Evolutionary conservation across 163 green algal species (phyloP), one percentile per base, ranked within the genome.

Genomic region (Scenedesmus sp.): DNA sequence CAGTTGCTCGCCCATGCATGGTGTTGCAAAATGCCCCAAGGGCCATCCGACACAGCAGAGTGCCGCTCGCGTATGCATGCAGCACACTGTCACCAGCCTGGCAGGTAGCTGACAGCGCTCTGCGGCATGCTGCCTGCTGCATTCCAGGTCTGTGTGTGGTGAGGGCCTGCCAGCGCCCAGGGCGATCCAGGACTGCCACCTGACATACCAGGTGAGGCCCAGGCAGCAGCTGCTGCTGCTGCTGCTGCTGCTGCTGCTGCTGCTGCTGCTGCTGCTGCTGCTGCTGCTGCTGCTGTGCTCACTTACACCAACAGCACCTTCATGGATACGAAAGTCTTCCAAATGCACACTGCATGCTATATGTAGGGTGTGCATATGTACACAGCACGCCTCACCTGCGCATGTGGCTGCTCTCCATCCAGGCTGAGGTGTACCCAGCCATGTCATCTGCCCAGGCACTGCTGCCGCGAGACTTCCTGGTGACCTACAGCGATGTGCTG

Each of bases 341-440:
- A n/a, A n/a, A n/a, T n/a, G n/a, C n/a, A n/a, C n/a, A n/a, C n/a
- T n/a, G n/a, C n/a, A n/a, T n/a, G n/a, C n/a, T n/a, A n/a, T n/a
- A n/a, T n/a, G n/a, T n/a, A n/a, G n/a, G n/a, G n/a, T n/a, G n/a
- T n/a, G n/a, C n/a, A n/a, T n/a, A n/a, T n/a, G n/a, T n/a, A n/a
- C n/a, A n/a, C 56, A 70, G 22, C 56, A 12, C 10, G 2, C 30
- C 56, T 24, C 53, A 70, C 20, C 7, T 40, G 30, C 56, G 30
- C 7, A 37, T 6, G 24, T 40, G 30, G 16, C 26, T 76, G 65
- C 30, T n/a, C 5, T 15, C n/a, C 56, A 56, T 78, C 13, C 85
- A 95, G 94, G 94, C 91, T 12, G 94, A 96, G 85, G 65, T 78
- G 42, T 96, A 95, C 85, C 92, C 94, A 80, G 92, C 94, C 87